Evolutionary conservation across 208 protist species (phyloP), one percentile per base, ranked within the genome.

Genomic region (Leishmania tarentolae): DNA sequence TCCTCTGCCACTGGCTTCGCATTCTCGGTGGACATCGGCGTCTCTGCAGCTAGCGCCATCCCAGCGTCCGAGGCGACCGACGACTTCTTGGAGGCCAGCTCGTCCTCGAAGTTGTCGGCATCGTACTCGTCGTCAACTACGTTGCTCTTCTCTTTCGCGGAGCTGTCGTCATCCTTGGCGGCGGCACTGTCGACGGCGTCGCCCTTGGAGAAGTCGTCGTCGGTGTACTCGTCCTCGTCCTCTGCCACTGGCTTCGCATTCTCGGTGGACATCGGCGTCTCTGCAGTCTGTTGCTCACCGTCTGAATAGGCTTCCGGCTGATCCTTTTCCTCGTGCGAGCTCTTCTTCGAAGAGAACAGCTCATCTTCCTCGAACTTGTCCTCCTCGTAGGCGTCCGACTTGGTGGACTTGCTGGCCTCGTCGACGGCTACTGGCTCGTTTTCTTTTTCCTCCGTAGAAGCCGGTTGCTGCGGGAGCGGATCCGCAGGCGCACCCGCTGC

Each of bases 361-460:
- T 74, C 69, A 3, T 78, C 75, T 6, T 78, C 56, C 21, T 82
- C 71, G 40, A 82, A 77, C n/a, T 68, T 63, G 66, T 83, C 80
- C 9, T 79, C 74, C 8, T 63, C 80, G 80, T 78, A 83, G 6
- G 70, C 8, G n/a, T 37, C 59, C 59, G 24, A 15, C 59, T 66
- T 66, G 59, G 59, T 11, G 1, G 24, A 28, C 6, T 76, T 50
- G 11, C 24, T 40, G n/a, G 35, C 52, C n/a, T 76, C 15, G 31
- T 46, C 52, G 56, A 53, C 73, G 19, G 56, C 53, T 44, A 53
- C 8, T 37, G 35, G 19, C n/a, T 2, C 50, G 50, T 35, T 50
- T 28, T 35, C 53, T 47, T 80, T 17, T 66, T 79, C 65, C 17
- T 81, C 63, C 6, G 50, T 6, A n/a, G 59, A n/a, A n/a, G 42